Evolutionary conservation across 495 filamentous ascomycete genomes (phyloP), one percentile per base, ranked within the genome.

Genomic region (Neurospora sp.): DNA sequence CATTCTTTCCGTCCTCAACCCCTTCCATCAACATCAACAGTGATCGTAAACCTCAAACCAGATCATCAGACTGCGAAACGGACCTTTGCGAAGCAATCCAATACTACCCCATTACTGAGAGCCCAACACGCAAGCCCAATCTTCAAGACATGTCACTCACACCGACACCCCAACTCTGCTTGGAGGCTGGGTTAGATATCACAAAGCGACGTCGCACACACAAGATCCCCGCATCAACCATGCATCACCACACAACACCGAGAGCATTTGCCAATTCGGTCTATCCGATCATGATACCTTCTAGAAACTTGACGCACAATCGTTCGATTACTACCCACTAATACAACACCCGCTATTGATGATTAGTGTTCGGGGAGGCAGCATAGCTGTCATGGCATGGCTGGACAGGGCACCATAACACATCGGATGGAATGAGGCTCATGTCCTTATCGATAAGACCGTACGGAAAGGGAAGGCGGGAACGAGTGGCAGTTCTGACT

Each of bases 51-150:
- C 48, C 24, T 7, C 21, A 28, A 28, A 2, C 10, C 11, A 0
- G 2, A 28, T 15, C 10, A 24, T 13, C 9, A 2, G 9, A 48
- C 0, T 24, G 43, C 8, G 9, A 1, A 48, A 21, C 4, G 2
- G 0, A 5, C 45, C 21, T 3, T 28, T 2, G 2, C 10, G 4
- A 28, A 59, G 5, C 2, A 15, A 59, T 1, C 0, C 1, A 1
- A 54, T 24, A 24, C 1, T 0, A 28, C 10, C 0, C 0, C 5
- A 28, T 31, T 59, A 6, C 0, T 15, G 1, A 7, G 0, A 59
- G 3, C 2, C 0, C 3, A 1, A 59, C 5, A 5, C 48, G 48
- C 2, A 28, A 59, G 0, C 5, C 48, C 45, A 1, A 3, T 1
- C 11, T 5, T 13, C 11, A 1, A 28, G 2, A 15, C 21, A 59